These are phyloP conservation scores for Spinellus fusiger DNA, from an alignment of 192 early-diverging fungal genomes.

Conservation along the genomic window DNA sequence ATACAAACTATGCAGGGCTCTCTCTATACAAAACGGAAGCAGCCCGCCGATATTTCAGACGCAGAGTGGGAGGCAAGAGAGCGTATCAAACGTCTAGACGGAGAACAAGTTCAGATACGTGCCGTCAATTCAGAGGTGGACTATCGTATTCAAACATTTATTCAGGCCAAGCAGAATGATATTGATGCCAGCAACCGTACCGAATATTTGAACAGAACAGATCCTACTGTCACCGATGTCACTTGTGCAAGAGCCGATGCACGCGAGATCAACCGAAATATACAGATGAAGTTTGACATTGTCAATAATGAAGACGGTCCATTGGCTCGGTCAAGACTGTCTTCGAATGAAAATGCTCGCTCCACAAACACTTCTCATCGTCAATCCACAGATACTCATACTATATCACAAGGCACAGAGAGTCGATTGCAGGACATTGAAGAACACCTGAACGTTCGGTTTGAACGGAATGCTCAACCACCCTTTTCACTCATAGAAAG, in stretches of 20 bases:
- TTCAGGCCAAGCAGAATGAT: conserved; percentile 31
- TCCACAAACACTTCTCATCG: background rate
- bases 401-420: conserved; percentile 26
- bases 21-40: conserved; percentile 16
- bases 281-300: conserved; percentile 73
- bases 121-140: conserved; percentile 26
- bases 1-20: background rate
- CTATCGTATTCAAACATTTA: conserved; percentile 27
- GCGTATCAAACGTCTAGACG: conserved; percentile 12
- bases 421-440: conserved; percentile 69
- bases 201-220: conserved; percentile 28
- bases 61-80: conserved; percentile 6
- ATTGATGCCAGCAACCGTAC: conserved; percentile 35
- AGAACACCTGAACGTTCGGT: conserved; percentile 64
- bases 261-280: conserved; percentile 62
- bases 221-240: conserved; percentile 24
- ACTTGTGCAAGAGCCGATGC: conserved; percentile 72
- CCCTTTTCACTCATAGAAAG: conserved; percentile 38
- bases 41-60: background rate
- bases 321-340: conserved; percentile 47
- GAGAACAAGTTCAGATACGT: conserved; percentile 34
- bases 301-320: conserved; percentile 62
- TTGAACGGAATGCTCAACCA: conserved; percentile 35
- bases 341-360: background rate
- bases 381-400: background rate